Evolutionary conservation across 768 basidiomycete species (phyloP).

Genomic region (Phylloporus sp.): DNA sequence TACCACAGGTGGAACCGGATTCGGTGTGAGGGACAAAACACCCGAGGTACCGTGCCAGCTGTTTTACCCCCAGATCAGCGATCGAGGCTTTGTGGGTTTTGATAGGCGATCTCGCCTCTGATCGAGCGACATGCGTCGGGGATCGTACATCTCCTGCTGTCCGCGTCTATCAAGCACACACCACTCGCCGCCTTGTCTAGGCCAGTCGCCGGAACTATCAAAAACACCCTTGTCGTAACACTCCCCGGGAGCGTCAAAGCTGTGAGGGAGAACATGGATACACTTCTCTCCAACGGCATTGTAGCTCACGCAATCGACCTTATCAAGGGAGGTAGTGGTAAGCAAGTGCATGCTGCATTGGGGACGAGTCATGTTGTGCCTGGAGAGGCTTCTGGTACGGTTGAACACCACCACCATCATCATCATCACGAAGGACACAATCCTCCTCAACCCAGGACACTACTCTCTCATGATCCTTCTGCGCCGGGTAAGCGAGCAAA

Average conservation of each 20-base stretch:
- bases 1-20: conserved; percentile 87
- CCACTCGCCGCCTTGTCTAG: conserved; percentile 79
- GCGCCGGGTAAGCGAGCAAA: conserved; percentile 49
- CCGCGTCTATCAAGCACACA: conserved; percentile 67
- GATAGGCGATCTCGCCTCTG: conserved; percentile 57
- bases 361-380: conserved; percentile 28
- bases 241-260: conserved; percentile 86
- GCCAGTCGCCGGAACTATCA: conserved; percentile 73
- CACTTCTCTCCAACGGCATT: conserved; percentile 55
- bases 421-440: conserved; percentile 41
- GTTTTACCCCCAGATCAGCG: neutral
- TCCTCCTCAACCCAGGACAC: conserved; percentile 52
- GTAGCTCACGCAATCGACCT: conserved; percentile 71
- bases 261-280: conserved; percentile 71
- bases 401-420: conserved; percentile 34
- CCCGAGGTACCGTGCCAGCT: conserved; percentile 63
- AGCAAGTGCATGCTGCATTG: conserved; percentile 51
- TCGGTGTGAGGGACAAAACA: conserved; percentile 74
- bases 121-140: conserved; percentile 67
- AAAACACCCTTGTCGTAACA: conserved; percentile 66
- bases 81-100: neutral
- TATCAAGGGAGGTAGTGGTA: conserved; percentile 63
- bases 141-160: conserved; percentile 69
- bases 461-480: conserved; percentile 66
- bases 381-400: conserved; percentile 10